Evolutionary conservation across 2,329 filamentous ascomycete species (phyloP).

Genomic region (Plectosphaerella sp.): DNA sequence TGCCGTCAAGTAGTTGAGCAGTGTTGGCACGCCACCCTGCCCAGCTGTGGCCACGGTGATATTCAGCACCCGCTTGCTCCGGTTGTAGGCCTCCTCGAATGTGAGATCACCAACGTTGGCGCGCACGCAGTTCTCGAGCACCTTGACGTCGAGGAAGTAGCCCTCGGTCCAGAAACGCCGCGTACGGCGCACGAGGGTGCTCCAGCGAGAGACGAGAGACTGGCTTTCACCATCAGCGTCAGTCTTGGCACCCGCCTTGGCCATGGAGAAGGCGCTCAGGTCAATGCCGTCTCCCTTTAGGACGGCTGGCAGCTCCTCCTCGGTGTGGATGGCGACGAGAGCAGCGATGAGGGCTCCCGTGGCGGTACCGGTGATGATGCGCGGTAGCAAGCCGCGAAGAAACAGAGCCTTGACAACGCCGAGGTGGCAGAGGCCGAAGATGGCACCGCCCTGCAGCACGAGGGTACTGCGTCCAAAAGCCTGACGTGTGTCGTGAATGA

Average conservation of each 20-base stretch:
- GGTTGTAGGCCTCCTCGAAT: slow-evolving; percentile 86
- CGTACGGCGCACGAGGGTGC: slow-evolving; percentile 62
- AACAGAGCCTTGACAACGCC: slow-evolving; percentile 88
- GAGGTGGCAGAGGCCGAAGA: slow-evolving; percentile 86
- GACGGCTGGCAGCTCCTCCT: slow-evolving; percentile 75
- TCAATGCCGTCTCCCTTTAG: slow-evolving; percentile 78
- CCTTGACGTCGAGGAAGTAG: slow-evolving; percentile 76
- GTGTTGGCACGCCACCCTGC: slow-evolving; percentile 71
- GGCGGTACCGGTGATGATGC: slow-evolving; percentile 87
- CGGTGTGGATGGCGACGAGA: slow-evolving; percentile 79
- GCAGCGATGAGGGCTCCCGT: slow-evolving; percentile 88
- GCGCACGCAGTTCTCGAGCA: slow-evolving; percentile 78
- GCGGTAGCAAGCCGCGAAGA: slow-evolving; percentile 72
- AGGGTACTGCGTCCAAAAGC: slow-evolving; percentile 84
- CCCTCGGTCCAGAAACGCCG: slow-evolving; percentile 69
- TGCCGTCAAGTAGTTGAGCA: slow-evolving; percentile 89
- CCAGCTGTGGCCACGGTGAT: slow-evolving; percentile 81
- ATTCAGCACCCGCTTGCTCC: slow-evolving; percentile 82
- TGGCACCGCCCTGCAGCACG: slow-evolving; percentile 83
- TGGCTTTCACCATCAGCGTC: slow-evolving; percentile 21
- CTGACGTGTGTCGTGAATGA: slow-evolving; percentile 81
- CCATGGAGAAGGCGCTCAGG: slow-evolving; percentile 63
- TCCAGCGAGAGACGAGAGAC: slow-evolving; percentile 38
- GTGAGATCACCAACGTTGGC: slow-evolving; percentile 85
- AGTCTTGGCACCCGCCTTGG: slow-evolving; percentile 15